A percentile compares a stretch with the other conserved stretches of the same genome.
These are phyloP conservation scores for Mollisiaceae sp. DNA, from an alignment of 2,329 filamentous ascomycete species.

Conservation along the genomic window DNA sequence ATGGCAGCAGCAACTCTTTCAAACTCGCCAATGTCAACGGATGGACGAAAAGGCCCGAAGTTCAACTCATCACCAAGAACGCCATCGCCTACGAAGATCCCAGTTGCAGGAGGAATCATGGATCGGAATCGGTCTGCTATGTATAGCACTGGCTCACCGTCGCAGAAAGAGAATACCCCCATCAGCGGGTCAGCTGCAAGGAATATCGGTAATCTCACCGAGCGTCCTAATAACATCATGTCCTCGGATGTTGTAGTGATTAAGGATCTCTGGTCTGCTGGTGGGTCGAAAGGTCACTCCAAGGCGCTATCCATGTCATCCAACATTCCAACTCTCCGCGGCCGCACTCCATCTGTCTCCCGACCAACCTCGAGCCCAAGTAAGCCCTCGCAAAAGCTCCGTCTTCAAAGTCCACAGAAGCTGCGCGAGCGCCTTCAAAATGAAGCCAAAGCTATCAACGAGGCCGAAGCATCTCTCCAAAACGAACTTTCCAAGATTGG, in stretches of 20 bases:
- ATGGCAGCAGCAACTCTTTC: conserved; percentile 65
- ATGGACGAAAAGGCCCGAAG: conserved; percentile 35
- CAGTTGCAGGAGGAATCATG: conserved; percentile 34
- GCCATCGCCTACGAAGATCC: conserved; percentile 43
- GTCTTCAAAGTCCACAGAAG: conserved; percentile 74
- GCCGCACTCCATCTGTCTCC: conserved; percentile 31
- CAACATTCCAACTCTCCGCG: conserved; percentile 40
- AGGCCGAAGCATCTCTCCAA: conserved; percentile 71
- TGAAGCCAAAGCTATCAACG: conserved; percentile 76
- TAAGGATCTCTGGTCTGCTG: conserved; percentile 38
- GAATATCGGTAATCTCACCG: conserved; percentile 39
- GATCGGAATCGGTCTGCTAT: conserved; percentile 34
- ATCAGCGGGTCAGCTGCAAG: conserved; percentile 23
- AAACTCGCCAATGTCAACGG: conserved; percentile 43
- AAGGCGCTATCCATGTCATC: conserved; percentile 40
- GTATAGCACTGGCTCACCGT: conserved; percentile 36
- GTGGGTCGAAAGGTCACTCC: conserved; percentile 33
- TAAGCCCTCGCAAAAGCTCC: conserved; percentile 52
- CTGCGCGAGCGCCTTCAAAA: conserved; percentile 83
- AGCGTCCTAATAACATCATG: conserved; percentile 41
- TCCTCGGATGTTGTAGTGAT: conserved; percentile 34
- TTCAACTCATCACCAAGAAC: conserved; percentile 39
- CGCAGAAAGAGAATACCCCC: conserved; percentile 39
- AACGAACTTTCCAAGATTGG: conserved; percentile 81
- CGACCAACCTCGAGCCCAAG: conserved; percentile 32